Percentiles rank a stretch among this genome's conserved stretches.
Conservation (phyloP, 1,284 basidiomycete genomes). For the Ceratobasidium papillatum region DNA sequence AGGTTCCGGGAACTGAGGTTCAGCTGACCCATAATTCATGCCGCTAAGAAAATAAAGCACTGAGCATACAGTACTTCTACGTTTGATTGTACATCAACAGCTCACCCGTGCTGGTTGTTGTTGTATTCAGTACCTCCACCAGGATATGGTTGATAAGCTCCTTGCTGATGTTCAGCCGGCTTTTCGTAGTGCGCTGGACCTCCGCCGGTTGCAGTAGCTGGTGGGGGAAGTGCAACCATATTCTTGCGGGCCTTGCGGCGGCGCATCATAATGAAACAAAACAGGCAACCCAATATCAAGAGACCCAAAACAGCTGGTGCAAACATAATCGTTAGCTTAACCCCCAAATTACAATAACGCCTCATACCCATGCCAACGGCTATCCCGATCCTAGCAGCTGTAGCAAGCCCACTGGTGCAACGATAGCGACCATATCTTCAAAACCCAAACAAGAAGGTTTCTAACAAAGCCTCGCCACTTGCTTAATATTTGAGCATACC, state of each 20-base stretch:
- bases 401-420: constrained; percentile 22
- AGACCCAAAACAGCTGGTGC: constrained; percentile 6
- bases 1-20: constrained; percentile 31
- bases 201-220: not conserved
- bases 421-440: constrained; percentile 9
- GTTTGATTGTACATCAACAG: not conserved
- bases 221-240: constrained; percentile 10
- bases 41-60: not conserved
- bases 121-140: constrained; percentile 19
- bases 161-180: not conserved
- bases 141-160: constrained; percentile 26
- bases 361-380: constrained; percentile 21
- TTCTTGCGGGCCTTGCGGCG: constrained; percentile 10
- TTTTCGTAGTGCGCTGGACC: constrained; percentile 25
- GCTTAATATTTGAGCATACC: not conserved
- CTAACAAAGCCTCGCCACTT: not conserved
- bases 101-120: not conserved
- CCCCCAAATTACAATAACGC: not conserved
- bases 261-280: constrained; percentile 11
- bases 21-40: not conserved
- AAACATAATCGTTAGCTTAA: not conserved
- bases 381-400: constrained; percentile 20
- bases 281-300: constrained; percentile 1
- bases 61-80: not conserved
- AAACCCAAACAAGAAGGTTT: not conserved